Conservation (phyloP, 352 stramenopile genomes). For the Phytophthora multivora region DNA sequence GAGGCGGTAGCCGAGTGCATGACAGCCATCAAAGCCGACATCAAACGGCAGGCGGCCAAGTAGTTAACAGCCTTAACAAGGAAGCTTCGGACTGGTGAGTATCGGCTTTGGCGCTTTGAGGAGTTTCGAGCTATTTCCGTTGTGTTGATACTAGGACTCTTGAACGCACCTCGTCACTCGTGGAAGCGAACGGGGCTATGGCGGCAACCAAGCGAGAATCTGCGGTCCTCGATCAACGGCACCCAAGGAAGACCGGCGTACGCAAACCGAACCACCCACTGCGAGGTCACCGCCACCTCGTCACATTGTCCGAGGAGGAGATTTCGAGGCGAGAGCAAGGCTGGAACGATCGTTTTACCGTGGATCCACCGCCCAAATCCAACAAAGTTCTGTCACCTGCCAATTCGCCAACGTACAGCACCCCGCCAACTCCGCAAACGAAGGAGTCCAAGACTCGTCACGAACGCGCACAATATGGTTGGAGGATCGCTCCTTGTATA, state of each 20-base stretch:
- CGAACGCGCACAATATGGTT: slow-evolving; percentile 64
- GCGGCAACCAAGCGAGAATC: slow-evolving; percentile 50
- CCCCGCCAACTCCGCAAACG: slow-evolving; percentile 22
- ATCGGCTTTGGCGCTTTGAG: not conserved
- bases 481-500: not conserved
- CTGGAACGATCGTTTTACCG: slow-evolving; percentile 78
- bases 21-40: slow-evolving; percentile 56
- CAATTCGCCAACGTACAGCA: slow-evolving; percentile 27
- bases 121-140: slow-evolving; percentile 25
- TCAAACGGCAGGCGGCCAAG: slow-evolving; percentile 46
- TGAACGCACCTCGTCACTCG: not conserved
- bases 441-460: slow-evolving; percentile 63
- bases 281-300: slow-evolving; percentile 43
- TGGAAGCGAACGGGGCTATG: slow-evolving; percentile 23
- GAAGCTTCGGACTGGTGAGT: not conserved
- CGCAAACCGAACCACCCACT: slow-evolving; percentile 25
- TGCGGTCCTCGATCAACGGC: slow-evolving; percentile 44
- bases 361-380: slow-evolving; percentile 52
- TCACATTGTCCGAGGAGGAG: slow-evolving; percentile 52
- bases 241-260: slow-evolving; percentile 18
- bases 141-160: slow-evolving; percentile 5
- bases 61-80: slow-evolving; percentile 23
- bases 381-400: slow-evolving; percentile 45
- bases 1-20: slow-evolving; percentile 63
- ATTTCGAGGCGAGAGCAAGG: slow-evolving; percentile 67